Evolutionary conservation across 176 grass and related monocot genomes (phyloP), one percentile per base, ranked within the genome.

Genomic region (Musa troglodytarum): DNA sequence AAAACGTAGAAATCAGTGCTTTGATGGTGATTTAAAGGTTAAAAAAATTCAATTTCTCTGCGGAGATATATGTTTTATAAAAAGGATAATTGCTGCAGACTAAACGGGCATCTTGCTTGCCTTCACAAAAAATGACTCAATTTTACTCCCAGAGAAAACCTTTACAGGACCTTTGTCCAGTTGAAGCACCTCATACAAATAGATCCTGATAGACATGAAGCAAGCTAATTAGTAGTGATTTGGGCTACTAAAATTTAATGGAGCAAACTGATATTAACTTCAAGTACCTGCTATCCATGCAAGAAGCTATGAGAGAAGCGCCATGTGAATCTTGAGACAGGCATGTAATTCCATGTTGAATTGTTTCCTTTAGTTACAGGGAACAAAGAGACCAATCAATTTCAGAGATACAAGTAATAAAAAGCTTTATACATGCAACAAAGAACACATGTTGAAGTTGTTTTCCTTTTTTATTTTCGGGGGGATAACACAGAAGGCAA

Each of bases 111-210:
- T 43, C 3, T 4, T 67, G 72, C 85, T 85, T 55, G 85, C 89
- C 89, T 99, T 99, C 10, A 94, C 95, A 87, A 91, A 99, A 74
- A 99, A 99, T 66, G 90, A 99, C 26, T 91, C 90, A 1, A 99
- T 92, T 94, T 89, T 99, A 74, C 95, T 94, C 49, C 95, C 88
- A 62, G 64, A 67, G 73, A 86, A 94, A 72, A 82, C 50, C 53
- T 94, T 99, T n/a, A 82, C 52, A 75, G 90, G 95, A 43, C 95
- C 95, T 81, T 86, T 91, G 26, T 92, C 79, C 61, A 92, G 70
- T 72, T 93, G 86, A 61, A 99, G 85, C 71, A 85, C 81, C 74
- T 89, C 92, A 65, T 99, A 99, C 66, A 99, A 59, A 82, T 94
- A 99, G 65, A 99, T 91, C 87, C 88, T 99, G 85, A 15, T 76